phyloP scores from a whole-genome alignment of 371 early-diverging fungal genomes.

The Mortierella sp. region DNA sequence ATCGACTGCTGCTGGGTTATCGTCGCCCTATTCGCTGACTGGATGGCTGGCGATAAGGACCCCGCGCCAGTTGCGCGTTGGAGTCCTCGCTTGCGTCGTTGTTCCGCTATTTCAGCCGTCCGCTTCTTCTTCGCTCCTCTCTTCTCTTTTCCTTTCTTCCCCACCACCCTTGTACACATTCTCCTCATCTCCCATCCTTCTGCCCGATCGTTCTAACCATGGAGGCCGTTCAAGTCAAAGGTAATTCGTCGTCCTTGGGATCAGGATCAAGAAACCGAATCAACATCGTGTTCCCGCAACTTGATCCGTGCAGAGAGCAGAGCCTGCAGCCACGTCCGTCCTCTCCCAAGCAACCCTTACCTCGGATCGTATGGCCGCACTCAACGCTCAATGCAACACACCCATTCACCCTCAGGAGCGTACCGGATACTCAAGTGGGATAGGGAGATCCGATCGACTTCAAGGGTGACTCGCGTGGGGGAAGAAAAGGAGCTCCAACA shows the following conservation, averaged over 20 bases:
- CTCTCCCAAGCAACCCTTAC: not conserved
- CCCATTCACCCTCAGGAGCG: too few relatives aligned
- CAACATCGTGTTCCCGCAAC: slow-evolving; percentile 10
- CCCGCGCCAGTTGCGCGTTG: not conserved
- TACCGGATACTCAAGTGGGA: too few relatives aligned
- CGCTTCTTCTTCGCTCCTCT: slow-evolving; percentile 5
- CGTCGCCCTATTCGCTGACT: too few relatives aligned
- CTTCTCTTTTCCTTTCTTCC: slow-evolving; percentile 5
- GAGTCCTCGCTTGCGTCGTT: too few relatives aligned
- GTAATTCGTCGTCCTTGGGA: slow-evolving; percentile 20
- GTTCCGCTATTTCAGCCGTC: slow-evolving; percentile 3
- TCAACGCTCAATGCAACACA: too few relatives aligned
- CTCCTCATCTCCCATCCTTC: slow-evolving; percentile 4
- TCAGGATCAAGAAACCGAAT: not conserved
- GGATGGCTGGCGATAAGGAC: too few relatives aligned
- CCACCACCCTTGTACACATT: not conserved
- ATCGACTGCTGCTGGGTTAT: too few relatives aligned
- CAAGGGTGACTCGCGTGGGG: too few relatives aligned
- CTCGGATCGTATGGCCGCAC: slow-evolving; percentile 1
- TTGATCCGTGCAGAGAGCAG: slow-evolving; percentile 10
- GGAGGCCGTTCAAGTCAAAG: slow-evolving; percentile 54
- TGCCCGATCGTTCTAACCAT: slow-evolving; percentile 46
- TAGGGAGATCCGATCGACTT: too few relatives aligned
- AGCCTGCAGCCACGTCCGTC: not conserved
- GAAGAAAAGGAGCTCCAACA: too few relatives aligned